These are phyloP conservation scores for Ophiocordyceps camponoti-saundersi DNA, from an alignment of 2,329 filamentous ascomycete genomes.

Conservation along the genomic window DNA sequence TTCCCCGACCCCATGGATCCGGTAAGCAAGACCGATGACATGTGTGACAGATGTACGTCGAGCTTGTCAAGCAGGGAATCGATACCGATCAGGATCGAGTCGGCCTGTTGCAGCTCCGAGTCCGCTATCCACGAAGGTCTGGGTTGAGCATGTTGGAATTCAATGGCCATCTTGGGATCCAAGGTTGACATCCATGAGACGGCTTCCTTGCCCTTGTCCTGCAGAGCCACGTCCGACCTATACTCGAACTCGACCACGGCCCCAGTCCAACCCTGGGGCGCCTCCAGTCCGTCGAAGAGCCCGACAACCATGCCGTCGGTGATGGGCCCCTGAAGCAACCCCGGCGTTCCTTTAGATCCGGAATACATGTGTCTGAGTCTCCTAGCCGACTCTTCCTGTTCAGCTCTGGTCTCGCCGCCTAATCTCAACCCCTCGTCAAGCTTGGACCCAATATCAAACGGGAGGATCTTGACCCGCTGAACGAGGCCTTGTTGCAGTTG, in stretches of 20 bases:
- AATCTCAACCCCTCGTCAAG: slow-evolving; percentile 58
- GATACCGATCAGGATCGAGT: slow-evolving; percentile 63
- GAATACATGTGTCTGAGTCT: slow-evolving; percentile 58
- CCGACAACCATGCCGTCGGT: slow-evolving; percentile 76
- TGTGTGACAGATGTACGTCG: slow-evolving; percentile 59
- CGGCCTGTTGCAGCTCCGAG: slow-evolving; percentile 36
- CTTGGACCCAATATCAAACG: slow-evolving; percentile 48
- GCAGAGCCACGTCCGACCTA: slow-evolving; percentile 12
- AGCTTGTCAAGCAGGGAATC: slow-evolving; percentile 59
- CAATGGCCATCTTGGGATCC: slow-evolving; percentile 55
- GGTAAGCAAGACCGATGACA: slow-evolving; percentile 78
- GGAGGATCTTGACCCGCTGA: slow-evolving; percentile 57
- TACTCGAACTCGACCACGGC: slow-evolving; percentile 65
- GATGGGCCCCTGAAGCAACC: slow-evolving; percentile 65
- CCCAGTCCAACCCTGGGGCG: slow-evolving; percentile 56
- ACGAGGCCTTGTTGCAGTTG: slow-evolving; percentile 51
- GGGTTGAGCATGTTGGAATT: slow-evolving; percentile 59
- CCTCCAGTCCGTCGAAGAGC: slow-evolving; percentile 33
- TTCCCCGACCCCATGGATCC: slow-evolving; percentile 86
- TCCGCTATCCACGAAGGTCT: slow-evolving; percentile 39
- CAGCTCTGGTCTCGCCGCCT: slow-evolving; percentile 70
- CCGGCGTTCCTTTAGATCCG: slow-evolving; percentile 31
- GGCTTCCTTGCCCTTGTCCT: slow-evolving; percentile 28
- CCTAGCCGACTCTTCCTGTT: slow-evolving; percentile 60
- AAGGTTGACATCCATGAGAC: slow-evolving; percentile 60